Base-by-base conservation (phyloP, 768 basidiomycete genomes). In the Auricularia cornea region DNA sequence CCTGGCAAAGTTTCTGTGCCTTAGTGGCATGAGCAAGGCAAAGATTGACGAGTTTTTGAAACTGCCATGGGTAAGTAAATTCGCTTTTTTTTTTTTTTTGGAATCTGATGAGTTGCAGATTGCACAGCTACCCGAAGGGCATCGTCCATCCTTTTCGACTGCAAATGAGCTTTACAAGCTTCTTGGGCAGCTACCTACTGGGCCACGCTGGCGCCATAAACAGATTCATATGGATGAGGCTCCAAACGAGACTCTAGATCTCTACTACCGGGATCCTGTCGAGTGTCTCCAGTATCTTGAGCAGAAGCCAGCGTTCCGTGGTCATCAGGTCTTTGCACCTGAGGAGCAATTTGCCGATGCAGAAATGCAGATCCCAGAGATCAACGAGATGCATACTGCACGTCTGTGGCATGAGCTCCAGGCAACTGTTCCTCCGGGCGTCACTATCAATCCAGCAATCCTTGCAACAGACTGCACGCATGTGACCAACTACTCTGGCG, bases 21-120 rank as follows among this genome's bases (percentile, higher is more conserved):
- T 59, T 2, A 61, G 66, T 16, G 69, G 69, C 56, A 62, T 48
- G 64, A 70, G 3, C 69, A 68, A 76, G 30, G 70, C 60, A 0
- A 68, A 72, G 60, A 74, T 72, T 1, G 68, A 78, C 33, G 61
- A 68, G 11, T 76, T 75, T 59, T 65, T 78, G 20, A 73, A 73
- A 31, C 63, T 78, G 12, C 18, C 14, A 29, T 57, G 54, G 54
- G 54, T 57, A 52, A 5, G 51, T 52, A 6, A 8, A 40, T 40
- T 14, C 20, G 20, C 26, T 31, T 6, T 6, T 57, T 28, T n/a
- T n/a, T n/a, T n/a, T n/a, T n/a, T n/a, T n/a, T n/a, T n/a, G n/a
- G n/a, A n/a, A n/a, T 16, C 14, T 57, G 6, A 28, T 4, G 29
- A 51, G 11, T 11, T 6, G 6, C 18, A 51, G 48, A 18, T n/a